Evolutionary conservation across 352 stramenopile species (phyloP).

Genomic region (Globisporangium carolinianum): DNA sequence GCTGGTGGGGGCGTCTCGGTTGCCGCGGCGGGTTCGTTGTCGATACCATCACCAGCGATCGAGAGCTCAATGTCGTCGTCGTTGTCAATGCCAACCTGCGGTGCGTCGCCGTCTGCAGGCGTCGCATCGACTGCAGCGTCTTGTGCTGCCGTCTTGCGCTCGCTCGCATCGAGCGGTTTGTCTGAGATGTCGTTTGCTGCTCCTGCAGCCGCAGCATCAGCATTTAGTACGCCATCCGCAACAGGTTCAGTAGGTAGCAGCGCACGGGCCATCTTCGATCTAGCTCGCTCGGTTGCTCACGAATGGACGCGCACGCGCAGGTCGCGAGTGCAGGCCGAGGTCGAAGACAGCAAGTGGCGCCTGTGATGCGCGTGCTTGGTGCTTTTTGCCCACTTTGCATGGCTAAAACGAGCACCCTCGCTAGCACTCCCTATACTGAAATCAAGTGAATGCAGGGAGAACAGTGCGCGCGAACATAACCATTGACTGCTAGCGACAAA

Average conservation of each 20-base stretch:
- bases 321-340: no score
- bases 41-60: constrained; percentile 2
- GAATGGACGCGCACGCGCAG: neutral
- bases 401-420: no score
- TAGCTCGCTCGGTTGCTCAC: no score
- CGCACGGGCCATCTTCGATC: neutral
- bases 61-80: constrained; percentile 12
- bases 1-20: neutral
- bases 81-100: neutral
- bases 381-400: no score
- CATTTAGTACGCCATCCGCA: neutral
- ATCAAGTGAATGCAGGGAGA: no score
- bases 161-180: neutral
- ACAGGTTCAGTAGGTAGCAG: neutral
- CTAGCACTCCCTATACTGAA: no score
- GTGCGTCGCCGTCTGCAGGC: neutral
- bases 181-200: neutral
- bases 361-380: neutral
- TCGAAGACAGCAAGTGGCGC: neutral
- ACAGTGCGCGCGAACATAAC: no score
- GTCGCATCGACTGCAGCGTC: neutral
- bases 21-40: no score
- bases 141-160: neutral
- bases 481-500: no score
- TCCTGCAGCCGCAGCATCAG: no score